Evolutionary conservation across 2,329 filamentous ascomycete genomes (phyloP), one percentile per base, ranked within the genome.

Genomic region (Paraphaeosphaeria minitans): DNA sequence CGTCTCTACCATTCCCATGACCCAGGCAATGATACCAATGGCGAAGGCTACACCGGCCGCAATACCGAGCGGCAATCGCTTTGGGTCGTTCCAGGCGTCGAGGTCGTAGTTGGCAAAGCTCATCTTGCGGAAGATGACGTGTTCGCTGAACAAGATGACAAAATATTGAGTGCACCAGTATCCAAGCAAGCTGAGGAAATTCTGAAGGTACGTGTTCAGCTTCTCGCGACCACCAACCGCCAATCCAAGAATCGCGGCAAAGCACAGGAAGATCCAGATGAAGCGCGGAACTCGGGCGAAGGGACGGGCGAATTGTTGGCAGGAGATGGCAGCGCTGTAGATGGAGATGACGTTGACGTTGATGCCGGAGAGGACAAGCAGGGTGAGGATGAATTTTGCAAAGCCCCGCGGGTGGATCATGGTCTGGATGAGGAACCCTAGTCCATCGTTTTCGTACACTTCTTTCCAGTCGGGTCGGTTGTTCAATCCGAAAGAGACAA

Each of bases 1-100:
- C 0, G 82, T 85, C 73, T 86, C 81, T 48, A 79, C 79, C 85
- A 88, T 87, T 1, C 85, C 85, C 67, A 87, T 75, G 22, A 84
- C 76, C 75, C 83, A 85, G 8, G 74, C 75, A 6, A 78, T 60
- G 1, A 78, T 71, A 6, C 78, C 78, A 0, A 80, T 59, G 1
- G 69, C 65, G 53, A 81, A 78, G 4, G 78, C 75, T 1, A 69
- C 58, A 5, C 73, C 72, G 2, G 74, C 79, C 7, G 79, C 79
- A 48, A 79, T 70, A 8, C 80, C 80, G 7, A 75, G 56, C 0
- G 80, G 80, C 41, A 82, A 66, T 33, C 74, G 69, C n/a, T 60
- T 64, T 0, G 77, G 79, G 43, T 79, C 73, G 53, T 82, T 80
- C 80, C 80, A 82, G 1, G 69, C 79, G 12, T 77, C 74, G 10